Evolutionary conservation across 805 yeast species (phyloP), one percentile per base, ranked within the genome.

Genomic region (Metschnikowia sp.): DNA sequence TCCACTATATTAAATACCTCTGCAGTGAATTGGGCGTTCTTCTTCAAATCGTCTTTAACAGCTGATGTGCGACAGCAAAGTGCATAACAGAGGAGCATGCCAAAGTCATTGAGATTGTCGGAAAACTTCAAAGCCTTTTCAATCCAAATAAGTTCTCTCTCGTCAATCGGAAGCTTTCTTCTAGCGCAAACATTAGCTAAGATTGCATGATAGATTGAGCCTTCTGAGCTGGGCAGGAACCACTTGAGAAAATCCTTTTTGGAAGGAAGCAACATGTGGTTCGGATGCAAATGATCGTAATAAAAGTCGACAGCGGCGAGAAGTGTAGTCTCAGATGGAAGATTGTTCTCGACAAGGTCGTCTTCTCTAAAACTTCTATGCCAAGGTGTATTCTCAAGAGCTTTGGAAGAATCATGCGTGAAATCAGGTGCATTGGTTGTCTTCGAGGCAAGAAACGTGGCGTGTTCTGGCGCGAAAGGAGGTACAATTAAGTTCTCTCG

Each of bases 21-120:
- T 26, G 46, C 35, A 39, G 51, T 51, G 30, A 54, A 44, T 8
- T 58, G 58, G 18, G 46, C 43, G 8, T 54, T 41, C 22, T 50
- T 45, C 8, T 40, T 35, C 1, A 50, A 42, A 40, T 54, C 51
- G 43, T 42, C 42, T 33, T 45, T 32, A 9, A 58, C 45, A 8
- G 44, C 22, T 5, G 52, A 43, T 2, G 56, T 50, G 12, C 56
- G 59, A 8, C 56, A 42, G 12, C 56, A 37, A 42, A 65, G 53
- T n/a, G 52, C 44, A 32, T 52, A 59, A 30, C 61, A 53, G 12
- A 62, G 40, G 8, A 65, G 40, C 55, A 63, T 57, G 9, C 66
- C 68, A 32, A 64, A 52, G 19, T 61, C 61, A 40, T 60, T 60
- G 30, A 65, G 56, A 32, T 55, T 52, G 48, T 65, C 67, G 63